Evolutionary conservation across 2,329 filamentous ascomycete genomes (phyloP).

Genomic region (Aspergillus novofumigatus): DNA sequence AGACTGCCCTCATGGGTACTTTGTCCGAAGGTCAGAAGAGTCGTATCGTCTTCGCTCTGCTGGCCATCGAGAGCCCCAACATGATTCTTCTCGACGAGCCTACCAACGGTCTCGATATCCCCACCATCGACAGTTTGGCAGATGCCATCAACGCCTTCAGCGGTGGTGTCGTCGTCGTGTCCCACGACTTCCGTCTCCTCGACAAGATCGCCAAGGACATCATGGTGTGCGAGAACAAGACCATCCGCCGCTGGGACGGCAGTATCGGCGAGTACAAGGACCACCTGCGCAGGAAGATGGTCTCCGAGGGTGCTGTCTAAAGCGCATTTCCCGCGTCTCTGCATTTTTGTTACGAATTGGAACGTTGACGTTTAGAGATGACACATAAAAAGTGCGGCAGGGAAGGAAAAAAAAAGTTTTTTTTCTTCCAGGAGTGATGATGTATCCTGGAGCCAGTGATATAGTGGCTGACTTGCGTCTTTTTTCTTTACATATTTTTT

Average conservation of each 20-base stretch:
- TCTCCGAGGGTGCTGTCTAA: slow-evolving; percentile 79
- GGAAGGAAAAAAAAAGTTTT: neutral
- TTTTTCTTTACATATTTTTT: slow-evolving; percentile 1
- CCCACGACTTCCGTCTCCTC: slow-evolving; percentile 96
- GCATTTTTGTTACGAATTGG: slow-evolving; percentile 26
- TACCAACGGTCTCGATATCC: slow-evolving; percentile 98
- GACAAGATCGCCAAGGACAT: slow-evolving; percentile 99
- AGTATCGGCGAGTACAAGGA: slow-evolving; percentile 95
- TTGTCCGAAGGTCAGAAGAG: slow-evolving; percentile 97
- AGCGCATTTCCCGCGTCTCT: slow-evolving; percentile 3
- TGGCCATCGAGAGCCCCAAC: slow-evolving; percentile 94
- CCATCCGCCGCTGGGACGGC: slow-evolving; percentile 84
- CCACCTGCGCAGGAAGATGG: slow-evolving; percentile 98
- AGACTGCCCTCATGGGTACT: slow-evolving; percentile 97
- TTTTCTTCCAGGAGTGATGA: slow-evolving; percentile 16
- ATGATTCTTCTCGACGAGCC: slow-evolving; percentile 98
- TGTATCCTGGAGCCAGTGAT: slow-evolving; percentile 14
- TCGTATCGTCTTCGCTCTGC: slow-evolving; percentile 93
- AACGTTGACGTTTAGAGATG: slow-evolving; percentile 34
- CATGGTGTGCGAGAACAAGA: slow-evolving; percentile 98
- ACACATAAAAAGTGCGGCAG: slow-evolving; percentile 3
- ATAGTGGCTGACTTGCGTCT: slow-evolving; percentile 3
- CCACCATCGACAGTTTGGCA: slow-evolving; percentile 94
- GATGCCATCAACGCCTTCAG: slow-evolving; percentile 96
- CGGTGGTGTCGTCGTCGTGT: slow-evolving; percentile 95